Evolutionary conservation across 2,329 filamentous ascomycete genomes (phyloP).

Genomic region (Botrytis galanthina): DNA sequence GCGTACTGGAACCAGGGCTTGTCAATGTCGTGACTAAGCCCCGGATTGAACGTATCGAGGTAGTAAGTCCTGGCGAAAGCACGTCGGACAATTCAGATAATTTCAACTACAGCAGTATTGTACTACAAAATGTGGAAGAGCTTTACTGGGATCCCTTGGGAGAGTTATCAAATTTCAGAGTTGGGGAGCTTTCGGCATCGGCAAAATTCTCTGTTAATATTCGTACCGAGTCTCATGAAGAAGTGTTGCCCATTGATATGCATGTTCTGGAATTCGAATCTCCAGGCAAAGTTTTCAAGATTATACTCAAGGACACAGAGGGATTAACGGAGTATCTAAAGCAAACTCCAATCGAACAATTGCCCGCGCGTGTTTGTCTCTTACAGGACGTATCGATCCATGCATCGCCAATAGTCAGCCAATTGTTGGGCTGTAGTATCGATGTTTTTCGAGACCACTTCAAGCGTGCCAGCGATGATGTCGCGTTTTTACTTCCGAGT

Average conservation of each 20-base stretch:
- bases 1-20: too few species aligned
- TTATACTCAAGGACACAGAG: background rate
- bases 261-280: too few species aligned
- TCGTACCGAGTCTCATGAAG: background rate
- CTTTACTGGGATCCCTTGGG: background rate
- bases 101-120: background rate
- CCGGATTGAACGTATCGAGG: background rate
- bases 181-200: background rate
- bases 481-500: background rate
- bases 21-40: background rate
- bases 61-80: too few species aligned
- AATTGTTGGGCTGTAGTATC: background rate
- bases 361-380: background rate
- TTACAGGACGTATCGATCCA: background rate
- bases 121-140: background rate
- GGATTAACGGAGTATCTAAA: background rate
- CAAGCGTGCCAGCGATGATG: background rate
- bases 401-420: background rate
- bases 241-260: background rate
- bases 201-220: background rate
- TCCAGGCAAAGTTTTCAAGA: fast-evolving
- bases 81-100: too few species aligned
- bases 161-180: background rate
- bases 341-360: background rate
- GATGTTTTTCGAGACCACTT: background rate